phyloP scores from a whole-genome alignment of 2,329 filamentous ascomycete species.

The Alternaria arbusti region DNA sequence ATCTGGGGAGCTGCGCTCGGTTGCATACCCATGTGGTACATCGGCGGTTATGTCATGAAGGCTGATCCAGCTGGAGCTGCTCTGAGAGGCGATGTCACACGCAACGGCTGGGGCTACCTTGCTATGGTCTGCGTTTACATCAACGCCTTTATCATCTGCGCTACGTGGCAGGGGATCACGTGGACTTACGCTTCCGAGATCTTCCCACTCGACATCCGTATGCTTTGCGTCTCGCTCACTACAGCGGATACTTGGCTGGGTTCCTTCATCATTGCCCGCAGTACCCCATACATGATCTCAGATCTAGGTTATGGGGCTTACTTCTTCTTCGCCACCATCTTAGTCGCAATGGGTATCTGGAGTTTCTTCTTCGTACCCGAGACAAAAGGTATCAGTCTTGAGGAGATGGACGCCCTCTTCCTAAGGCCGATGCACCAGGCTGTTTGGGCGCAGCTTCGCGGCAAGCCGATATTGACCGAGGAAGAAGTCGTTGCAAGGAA shows the following conservation, averaged over 20 bases:
- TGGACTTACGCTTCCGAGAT: slow-evolving; percentile 59
- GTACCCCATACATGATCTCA: slow-evolving; percentile 49
- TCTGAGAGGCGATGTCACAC: slow-evolving; percentile 49
- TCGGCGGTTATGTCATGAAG: slow-evolving; percentile 62
- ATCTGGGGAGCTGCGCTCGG: slow-evolving; percentile 59
- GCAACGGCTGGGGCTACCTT: slow-evolving; percentile 57
- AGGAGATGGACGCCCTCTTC: slow-evolving; percentile 43
- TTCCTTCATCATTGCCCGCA: slow-evolving; percentile 49
- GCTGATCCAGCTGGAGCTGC: slow-evolving; percentile 58
- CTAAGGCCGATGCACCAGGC: slow-evolving; percentile 35
- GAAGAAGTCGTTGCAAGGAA: slow-evolving; percentile 21
- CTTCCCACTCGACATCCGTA: slow-evolving; percentile 52
- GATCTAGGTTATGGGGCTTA: slow-evolving; percentile 49
- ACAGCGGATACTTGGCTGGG: slow-evolving; percentile 50
- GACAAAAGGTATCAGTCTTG: slow-evolving; percentile 40
- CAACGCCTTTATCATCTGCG: slow-evolving; percentile 61
- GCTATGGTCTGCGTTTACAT: slow-evolving; percentile 64
- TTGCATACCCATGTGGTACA: slow-evolving; percentile 58
- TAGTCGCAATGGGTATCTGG: slow-evolving; percentile 40
- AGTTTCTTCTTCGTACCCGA: slow-evolving; percentile 43
- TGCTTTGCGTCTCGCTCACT: slow-evolving; percentile 49
- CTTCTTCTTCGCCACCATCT: slow-evolving; percentile 47
- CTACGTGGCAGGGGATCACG: slow-evolving; percentile 52
- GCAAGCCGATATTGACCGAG: slow-evolving; percentile 23
- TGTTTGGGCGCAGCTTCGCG: slow-evolving; percentile 39